A percentile compares a stretch with the other conserved stretches of the same genome.
Conservation (phyloP, 2,329 filamentous ascomycete genomes). For the Arachnomyces sp. region DNA sequence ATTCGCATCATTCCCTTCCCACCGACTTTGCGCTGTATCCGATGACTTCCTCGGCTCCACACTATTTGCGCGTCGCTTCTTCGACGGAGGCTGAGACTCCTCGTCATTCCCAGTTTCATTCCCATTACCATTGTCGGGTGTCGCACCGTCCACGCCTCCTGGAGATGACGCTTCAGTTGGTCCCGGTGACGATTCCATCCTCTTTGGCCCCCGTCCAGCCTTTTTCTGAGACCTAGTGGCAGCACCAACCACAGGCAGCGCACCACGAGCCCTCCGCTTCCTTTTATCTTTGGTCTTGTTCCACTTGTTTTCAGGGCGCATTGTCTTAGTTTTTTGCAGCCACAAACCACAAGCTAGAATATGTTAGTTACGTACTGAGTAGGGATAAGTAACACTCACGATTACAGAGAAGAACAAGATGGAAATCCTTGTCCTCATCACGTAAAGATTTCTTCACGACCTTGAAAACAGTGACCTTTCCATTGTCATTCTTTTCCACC, state of each 20-base stretch:
- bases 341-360: slow-evolving; percentile 74
- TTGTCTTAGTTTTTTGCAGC: slow-evolving; percentile 78
- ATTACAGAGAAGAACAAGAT: slow-evolving; percentile 75
- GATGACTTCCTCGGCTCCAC: slow-evolving; percentile 35
- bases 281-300: slow-evolving; percentile 48
- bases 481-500: slow-evolving; percentile 53
- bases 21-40: slow-evolving; percentile 24
- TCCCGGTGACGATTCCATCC: slow-evolving; percentile 33
- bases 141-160: slow-evolving; percentile 26
- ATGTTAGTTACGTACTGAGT: slow-evolving; percentile 19
- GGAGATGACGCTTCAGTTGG: slow-evolving; percentile 31
- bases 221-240: slow-evolving; percentile 4
- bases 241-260: not conserved
- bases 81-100: slow-evolving; percentile 24
- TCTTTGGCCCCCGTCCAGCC: slow-evolving; percentile 16
- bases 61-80: slow-evolving; percentile 40
- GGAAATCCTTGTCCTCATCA: slow-evolving; percentile 61
- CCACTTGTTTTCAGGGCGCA: slow-evolving; percentile 80
- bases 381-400: slow-evolving; percentile 45
- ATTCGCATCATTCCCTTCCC: slow-evolving; percentile 32
- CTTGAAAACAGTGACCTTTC: slow-evolving; percentile 58
- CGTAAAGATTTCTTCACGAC: slow-evolving; percentile 65
- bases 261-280: slow-evolving; percentile 23
- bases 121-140: slow-evolving; percentile 26
- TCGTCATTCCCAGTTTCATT: slow-evolving; percentile 26